A percentile compares a stretch with the other conserved stretches of the same genome.
Evolutionary conservation across 257 asterid species (phyloP).

Genomic region (Scutellaria barbata): DNA sequence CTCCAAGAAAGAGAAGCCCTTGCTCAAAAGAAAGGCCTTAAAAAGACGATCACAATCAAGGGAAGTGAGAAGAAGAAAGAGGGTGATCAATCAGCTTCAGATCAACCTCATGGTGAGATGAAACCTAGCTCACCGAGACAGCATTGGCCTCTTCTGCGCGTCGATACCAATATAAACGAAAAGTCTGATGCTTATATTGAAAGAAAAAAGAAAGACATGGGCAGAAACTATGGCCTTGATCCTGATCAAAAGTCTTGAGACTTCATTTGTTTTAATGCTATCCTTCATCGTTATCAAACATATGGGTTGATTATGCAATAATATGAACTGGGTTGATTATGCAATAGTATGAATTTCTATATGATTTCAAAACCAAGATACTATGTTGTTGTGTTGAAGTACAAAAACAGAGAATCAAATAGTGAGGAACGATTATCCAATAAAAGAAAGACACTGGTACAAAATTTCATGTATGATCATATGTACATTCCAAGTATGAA

Average conservation of each 20-base stretch:
- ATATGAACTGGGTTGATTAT: too few species aligned
- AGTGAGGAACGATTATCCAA: neutral
- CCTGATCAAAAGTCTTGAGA: conserved; percentile 23
- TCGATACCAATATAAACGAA: conserved; percentile 52
- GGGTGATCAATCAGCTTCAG: neutral
- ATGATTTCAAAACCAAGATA: too few species aligned
- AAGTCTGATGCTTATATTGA: conserved; percentile 61
- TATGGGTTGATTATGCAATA: too few species aligned
- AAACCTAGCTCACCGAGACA: conserved; percentile 29
- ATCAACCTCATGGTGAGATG: conserved; percentile 21
- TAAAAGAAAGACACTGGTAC: neutral
- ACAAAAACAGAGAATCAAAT: neutral
- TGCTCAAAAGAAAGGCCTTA: neutral
- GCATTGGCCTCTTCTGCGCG: conserved; percentile 40
- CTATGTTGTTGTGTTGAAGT: neutral
- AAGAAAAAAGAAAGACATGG: conserved; percentile 56
- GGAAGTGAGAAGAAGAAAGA: conserved; percentile 30
- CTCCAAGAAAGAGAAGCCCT: neutral
- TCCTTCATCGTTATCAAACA: too few species aligned
- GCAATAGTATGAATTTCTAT: too few species aligned
- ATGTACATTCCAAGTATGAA: neutral
- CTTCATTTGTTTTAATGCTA: neutral
- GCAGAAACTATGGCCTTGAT: conserved; percentile 39
- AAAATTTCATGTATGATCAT: conserved; percentile 1
- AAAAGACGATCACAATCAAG: conserved; percentile 13